phyloP scores from a whole-genome alignment of 805 yeast genomes.

The Zygotorulaspora danielsina region DNA sequence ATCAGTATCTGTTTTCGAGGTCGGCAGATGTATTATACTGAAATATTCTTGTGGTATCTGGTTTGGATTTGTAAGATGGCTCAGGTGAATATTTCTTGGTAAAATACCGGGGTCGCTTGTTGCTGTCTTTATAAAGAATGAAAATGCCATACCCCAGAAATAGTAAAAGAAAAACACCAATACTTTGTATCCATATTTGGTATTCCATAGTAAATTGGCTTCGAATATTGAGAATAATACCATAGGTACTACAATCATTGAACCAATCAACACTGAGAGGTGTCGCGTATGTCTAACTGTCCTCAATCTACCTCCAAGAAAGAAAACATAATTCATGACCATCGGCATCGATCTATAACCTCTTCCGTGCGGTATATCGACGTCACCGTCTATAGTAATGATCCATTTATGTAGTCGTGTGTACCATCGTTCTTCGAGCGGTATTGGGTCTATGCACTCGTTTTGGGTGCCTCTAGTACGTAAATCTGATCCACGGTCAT shows the following conservation, averaged over 20 bases:
- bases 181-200: conserved; percentile 18
- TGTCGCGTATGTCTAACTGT: conserved; percentile 40
- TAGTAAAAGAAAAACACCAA: conserved; percentile 54
- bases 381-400: conserved; percentile 24
- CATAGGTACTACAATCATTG: conserved; percentile 41
- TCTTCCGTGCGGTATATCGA: conserved; percentile 12
- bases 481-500: too few relatives aligned
- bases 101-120: conserved; percentile 66
- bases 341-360: conserved; percentile 24
- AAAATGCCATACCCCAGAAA: conserved; percentile 48
- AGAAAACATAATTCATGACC: conserved; percentile 42
- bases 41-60: conserved; percentile 55
- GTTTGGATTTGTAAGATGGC: conserved; percentile 35
- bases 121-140: conserved; percentile 50
- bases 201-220: conserved; percentile 29
- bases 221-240: conserved; percentile 53
- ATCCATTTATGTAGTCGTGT: conserved; percentile 20
- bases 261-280: conserved; percentile 37
- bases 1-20: conserved; percentile 17
- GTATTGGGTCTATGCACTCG: neutral
- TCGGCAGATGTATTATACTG: conserved; percentile 48
- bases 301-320: conserved; percentile 64
- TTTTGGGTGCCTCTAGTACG: too few relatives aligned
- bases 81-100: conserved; percentile 63
- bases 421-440: conserved; percentile 6